phyloP scores from a whole-genome alignment of 768 basidiomycete species.

The Agrocybe chaxingu region DNA sequence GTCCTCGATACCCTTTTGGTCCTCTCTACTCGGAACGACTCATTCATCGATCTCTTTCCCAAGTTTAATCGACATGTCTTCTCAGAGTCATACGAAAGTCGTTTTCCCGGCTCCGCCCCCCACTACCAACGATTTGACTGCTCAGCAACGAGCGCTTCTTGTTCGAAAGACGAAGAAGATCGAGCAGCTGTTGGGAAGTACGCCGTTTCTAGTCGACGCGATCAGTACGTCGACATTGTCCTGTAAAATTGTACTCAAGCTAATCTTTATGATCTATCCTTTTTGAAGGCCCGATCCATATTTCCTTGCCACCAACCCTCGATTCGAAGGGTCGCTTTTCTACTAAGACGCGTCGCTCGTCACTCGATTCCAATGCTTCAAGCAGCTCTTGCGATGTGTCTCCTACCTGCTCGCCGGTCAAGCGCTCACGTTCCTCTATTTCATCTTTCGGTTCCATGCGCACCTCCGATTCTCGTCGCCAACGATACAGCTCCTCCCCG shows the following conservation, averaged over 20 bases:
- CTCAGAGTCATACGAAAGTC: constrained; percentile 20
- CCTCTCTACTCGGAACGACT: too few species aligned
- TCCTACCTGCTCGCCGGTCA: constrained; percentile 7
- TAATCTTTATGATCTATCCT: background rate
- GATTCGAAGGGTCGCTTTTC: constrained; percentile 6
- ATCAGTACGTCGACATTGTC: background rate
- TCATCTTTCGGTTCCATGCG: constrained; percentile 5
- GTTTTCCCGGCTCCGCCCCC: constrained; percentile 51
- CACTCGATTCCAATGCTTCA: constrained; percentile 22
- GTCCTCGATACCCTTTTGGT: too few species aligned
- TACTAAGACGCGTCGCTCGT: constrained; percentile 19
- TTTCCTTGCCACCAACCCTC: constrained; percentile 14
- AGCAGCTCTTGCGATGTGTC: constrained; percentile 14
- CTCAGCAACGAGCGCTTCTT: constrained; percentile 51
- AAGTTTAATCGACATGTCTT: too few species aligned
- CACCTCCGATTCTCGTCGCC: background rate
- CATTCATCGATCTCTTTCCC: too few species aligned
- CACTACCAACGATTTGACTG: constrained; percentile 52
- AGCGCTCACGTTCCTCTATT: constrained; percentile 9
- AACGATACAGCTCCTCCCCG: background rate
- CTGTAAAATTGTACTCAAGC: background rate
- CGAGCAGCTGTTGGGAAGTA: constrained; percentile 52
- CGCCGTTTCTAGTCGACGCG: constrained; percentile 53
- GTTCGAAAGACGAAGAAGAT: constrained; percentile 59
- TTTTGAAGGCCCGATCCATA: constrained; percentile 17